Percentiles rank a stretch among this genome's conserved stretches.
phyloP scores from a whole-genome alignment of 192 early-diverging fungal species.

The Rhizoclosmatium sp. region DNA sequence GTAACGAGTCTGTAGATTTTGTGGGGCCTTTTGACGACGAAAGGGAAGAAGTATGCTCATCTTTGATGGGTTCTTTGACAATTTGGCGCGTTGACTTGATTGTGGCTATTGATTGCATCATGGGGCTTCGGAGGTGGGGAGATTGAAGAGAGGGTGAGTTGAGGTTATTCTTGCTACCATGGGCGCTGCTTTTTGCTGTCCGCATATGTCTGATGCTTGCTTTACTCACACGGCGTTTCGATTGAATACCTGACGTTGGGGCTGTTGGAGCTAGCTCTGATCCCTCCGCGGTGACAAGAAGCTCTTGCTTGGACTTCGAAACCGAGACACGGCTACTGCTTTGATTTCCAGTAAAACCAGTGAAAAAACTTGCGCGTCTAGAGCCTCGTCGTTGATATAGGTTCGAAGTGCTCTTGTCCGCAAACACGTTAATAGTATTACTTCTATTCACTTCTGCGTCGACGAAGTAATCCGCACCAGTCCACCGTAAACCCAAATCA shows the following conservation, averaged over 20 bases:
- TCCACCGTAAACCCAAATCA: conserved; percentile 49
- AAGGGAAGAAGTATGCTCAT: background rate
- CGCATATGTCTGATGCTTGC: background rate
- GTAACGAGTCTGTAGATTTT: background rate
- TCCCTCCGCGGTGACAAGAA: background rate
- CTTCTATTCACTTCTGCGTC: background rate
- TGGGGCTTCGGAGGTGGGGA: background rate
- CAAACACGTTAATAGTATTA: background rate
- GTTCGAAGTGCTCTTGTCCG: background rate
- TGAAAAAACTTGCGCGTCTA: background rate
- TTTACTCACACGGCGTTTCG: background rate
- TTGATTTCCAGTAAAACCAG: background rate
- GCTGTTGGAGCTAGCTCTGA: background rate
- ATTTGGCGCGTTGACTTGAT: background rate
- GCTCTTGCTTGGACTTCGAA: background rate
- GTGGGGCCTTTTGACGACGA: background rate
- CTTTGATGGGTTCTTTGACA: background rate
- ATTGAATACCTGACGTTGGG: background rate
- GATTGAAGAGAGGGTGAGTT: background rate
- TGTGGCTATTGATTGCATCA: background rate
- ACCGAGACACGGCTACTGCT: background rate
- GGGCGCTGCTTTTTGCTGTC: background rate
- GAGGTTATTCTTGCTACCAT: too few species aligned
- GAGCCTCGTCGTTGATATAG: background rate
- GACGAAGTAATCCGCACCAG: conserved; percentile 55